These are phyloP conservation scores for Pelargonium nanum DNA, from an alignment of 345 rosid species.

Conservation along the genomic window DNA sequence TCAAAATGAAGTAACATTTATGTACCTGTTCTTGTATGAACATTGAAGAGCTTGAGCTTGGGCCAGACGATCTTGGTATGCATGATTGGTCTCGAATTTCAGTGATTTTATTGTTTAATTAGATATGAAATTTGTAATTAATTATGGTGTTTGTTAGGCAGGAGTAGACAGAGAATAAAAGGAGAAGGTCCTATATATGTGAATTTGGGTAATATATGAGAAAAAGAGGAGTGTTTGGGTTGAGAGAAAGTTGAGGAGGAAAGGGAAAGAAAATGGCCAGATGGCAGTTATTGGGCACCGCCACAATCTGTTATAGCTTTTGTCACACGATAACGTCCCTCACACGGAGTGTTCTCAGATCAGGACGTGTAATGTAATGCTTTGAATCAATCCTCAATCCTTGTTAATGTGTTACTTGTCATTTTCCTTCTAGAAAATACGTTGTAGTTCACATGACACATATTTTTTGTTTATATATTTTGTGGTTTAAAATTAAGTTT, in stretches of 20 bases:
- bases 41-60: background rate
- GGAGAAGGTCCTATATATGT: background rate
- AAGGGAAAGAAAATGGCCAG: constrained; percentile 11
- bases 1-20: background rate
- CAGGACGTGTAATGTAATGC: constrained; percentile 33
- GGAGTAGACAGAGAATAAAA: background rate
- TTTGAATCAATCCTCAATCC: constrained; percentile 5
- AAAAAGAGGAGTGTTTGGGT: constrained; percentile 1
- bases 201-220: background rate
- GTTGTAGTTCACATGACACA: too few species aligned
- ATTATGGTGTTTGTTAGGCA: too few species aligned
- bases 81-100: background rate
- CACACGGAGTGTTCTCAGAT: constrained; percentile 30
- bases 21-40: background rate
- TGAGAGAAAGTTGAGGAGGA: constrained; percentile 14
- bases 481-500: too few species aligned
- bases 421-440: too few species aligned
- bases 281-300: constrained; percentile 11
- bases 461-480: too few species aligned
- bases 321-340: constrained; percentile 14
- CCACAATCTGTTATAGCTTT: constrained; percentile 13
- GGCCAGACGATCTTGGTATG: background rate
- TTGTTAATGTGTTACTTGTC: too few species aligned
- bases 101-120: too few species aligned
- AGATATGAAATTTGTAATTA: too few species aligned